Evolutionary conservation across 192 early-diverging fungal species (phyloP), one percentile per base, ranked within the genome.

Genomic region (Coemansia sp.): DNA sequence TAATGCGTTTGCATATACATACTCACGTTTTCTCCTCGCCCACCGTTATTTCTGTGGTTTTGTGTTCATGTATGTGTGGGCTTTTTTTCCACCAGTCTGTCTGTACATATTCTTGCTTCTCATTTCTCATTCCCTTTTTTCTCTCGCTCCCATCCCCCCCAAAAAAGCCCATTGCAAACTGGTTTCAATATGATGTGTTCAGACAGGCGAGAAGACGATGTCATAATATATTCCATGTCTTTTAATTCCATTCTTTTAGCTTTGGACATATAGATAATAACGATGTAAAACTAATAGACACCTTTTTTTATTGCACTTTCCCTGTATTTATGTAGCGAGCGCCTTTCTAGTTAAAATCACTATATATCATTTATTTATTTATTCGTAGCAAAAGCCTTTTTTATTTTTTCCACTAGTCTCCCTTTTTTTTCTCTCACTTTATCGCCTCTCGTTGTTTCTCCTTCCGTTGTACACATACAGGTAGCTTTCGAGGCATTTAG

Each of bases 381-480:
- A n/a, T n/a, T n/a, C n/a, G n/a, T n/a, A n/a, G n/a, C n/a, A 27
- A 20, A 27, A 29, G 36, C 10, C 20, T 18, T 22, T 22, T 48
- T 16, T 20, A 59, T 24, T 50, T 50, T 50, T n/a, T 50, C 6
- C 48, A n/a, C n/a, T n/a, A n/a, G n/a, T n/a, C n/a, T n/a, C n/a
- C n/a, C n/a, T n/a, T n/a, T n/a, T n/a, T n/a, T n/a, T 8, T 47
- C 24, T 45, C 46, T 14, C 23, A 25, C 48, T 29, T 30, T 24
- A 28, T 47, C 45, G 20, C 28, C 24, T 46, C 22, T 42, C 58
- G 36, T 8, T 47, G n/a, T 25, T 45, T 47, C 47, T 30, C 27
- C 28, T 46, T 47, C 24, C 4, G 14, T 45, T 42, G 46, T 28
- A 23, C 47, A 29, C 48, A 52, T 52, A 52, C 50, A 11, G 20